Conservation (phyloP, 257 asterid species). For the Solanum gracilifrons region DNA sequence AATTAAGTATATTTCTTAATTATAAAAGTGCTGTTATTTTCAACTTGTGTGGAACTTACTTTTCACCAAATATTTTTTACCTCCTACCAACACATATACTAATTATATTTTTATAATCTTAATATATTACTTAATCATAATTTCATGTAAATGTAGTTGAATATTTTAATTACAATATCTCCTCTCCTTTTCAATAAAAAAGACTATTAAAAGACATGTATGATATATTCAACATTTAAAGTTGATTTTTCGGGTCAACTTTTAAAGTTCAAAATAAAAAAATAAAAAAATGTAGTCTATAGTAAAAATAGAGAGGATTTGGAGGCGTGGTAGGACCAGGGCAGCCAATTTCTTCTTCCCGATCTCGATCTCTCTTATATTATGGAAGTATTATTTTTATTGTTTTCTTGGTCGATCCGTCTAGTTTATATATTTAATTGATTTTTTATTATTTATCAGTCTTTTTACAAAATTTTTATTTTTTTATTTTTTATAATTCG, state of each 20-base stretch:
- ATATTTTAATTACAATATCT: too few relatives aligned
- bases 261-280: not conserved
- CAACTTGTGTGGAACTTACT: not conserved
- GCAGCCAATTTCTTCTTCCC: not conserved
- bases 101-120: too few relatives aligned
- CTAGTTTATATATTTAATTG: too few relatives aligned
- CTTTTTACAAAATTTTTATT: too few relatives aligned
- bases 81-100: not conserved
- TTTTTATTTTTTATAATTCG: fast-evolving
- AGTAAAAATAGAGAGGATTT: not conserved
- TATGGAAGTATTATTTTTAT: too few relatives aligned
- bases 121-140: too few relatives aligned
- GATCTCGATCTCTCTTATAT: not conserved
- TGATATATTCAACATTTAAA: not conserved
- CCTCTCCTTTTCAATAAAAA: not conserved
- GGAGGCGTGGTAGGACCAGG: not conserved
- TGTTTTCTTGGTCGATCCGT: not conserved
- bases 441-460: too few relatives aligned
- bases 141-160: not conserved
- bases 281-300: not conserved
- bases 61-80: too few relatives aligned
- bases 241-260: not conserved
- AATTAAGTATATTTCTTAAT: not conserved
- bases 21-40: too few relatives aligned
- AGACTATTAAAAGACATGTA: not conserved